Evolutionary conservation across 2,329 filamentous ascomycete genomes (phyloP), one percentile per base, ranked within the genome.

Genomic region (Colletotrichum cuscutae): DNA sequence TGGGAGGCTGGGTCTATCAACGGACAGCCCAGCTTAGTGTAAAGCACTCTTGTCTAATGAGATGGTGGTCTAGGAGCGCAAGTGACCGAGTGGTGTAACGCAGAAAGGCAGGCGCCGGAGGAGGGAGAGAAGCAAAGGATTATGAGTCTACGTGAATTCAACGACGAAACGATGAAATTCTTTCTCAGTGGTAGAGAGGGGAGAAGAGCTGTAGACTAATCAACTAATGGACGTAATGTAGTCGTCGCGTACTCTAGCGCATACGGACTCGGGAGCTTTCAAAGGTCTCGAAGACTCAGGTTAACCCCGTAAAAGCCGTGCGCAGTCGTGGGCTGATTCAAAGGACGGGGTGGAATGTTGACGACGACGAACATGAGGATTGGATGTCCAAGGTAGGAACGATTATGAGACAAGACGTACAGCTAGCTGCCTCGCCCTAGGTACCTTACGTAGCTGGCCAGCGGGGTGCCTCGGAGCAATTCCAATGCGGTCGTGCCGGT

Each of bases 401-500:
- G 19, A 22, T 9, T 49, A 19, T 49, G 42, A 49, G 42, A 22
- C 42, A n/a, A 42, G 13, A 49, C 42, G 19, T 49, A n/a, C 42
- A 49, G 42, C 42, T 49, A 49, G 42, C 19, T 49, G 42, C 42
- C 42, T 49, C 42, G 19, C 42, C 42, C 2, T 7, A n/a, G n/a
- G n/a, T n/a, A 19, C 37, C 15, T 8, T 49, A 49, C 42, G 19
- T 56, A 56, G 53, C 26, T 56, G 53, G 26, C 30, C 30, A 9
- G 30, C 52, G 52, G n/a, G 32, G 56, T 56, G 49, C n/a, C 63
- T 56, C 56, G 62, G 62, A 22, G 57, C 53, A 59, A 28, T 30
- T 32, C n/a, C 53, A 42, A 70, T 65, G 35, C 52, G 35, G 60
- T 22, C 26, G 28, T 37, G 28, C 60, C 24, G 42, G 42, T n/a